Conservation (phyloP, 2,329 filamentous ascomycete genomes). For the Cytospora piceicola region DNA sequence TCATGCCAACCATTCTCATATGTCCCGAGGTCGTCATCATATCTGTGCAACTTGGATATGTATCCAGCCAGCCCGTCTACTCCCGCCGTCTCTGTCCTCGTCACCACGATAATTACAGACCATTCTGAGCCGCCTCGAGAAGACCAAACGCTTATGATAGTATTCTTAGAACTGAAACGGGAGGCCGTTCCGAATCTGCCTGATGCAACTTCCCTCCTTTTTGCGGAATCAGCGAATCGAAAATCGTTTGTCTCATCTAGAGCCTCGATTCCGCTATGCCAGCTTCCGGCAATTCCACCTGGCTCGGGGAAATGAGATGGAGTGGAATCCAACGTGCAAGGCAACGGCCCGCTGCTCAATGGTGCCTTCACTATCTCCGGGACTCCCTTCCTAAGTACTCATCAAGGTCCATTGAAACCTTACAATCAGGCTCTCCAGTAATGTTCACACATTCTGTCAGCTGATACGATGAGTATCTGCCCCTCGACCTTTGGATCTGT, state of each 20-base stretch:
- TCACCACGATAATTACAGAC: not conserved
- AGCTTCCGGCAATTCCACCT: not conserved
- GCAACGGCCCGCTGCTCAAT: slow-evolving; percentile 4
- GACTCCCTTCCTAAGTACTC: not conserved
- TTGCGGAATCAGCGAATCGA: not conserved
- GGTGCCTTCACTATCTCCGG: not conserved
- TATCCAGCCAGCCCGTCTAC: slow-evolving; percentile 3
- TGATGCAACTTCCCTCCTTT: slow-evolving; percentile 9
- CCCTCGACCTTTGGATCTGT: not conserved
- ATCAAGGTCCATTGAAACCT: not conserved
- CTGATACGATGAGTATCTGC: not conserved
- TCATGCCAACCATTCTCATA: not conserved
- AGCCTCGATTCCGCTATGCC: not conserved
- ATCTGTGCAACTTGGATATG: not conserved
- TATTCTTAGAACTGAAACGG: not conserved
- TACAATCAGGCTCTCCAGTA: not conserved
- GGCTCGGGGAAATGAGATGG: not conserved
- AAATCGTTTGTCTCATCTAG: not conserved
- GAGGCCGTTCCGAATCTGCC: not conserved
- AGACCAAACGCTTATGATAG: not conserved
- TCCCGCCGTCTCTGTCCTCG: not conserved
- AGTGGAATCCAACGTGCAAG: not conserved
- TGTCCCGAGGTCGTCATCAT: too few relatives aligned
- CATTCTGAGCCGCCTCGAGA: too few relatives aligned
- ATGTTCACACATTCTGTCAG: not conserved